phyloP scores from a whole-genome alignment of 345 rosid genomes.

The Adansonia digitata region DNA sequence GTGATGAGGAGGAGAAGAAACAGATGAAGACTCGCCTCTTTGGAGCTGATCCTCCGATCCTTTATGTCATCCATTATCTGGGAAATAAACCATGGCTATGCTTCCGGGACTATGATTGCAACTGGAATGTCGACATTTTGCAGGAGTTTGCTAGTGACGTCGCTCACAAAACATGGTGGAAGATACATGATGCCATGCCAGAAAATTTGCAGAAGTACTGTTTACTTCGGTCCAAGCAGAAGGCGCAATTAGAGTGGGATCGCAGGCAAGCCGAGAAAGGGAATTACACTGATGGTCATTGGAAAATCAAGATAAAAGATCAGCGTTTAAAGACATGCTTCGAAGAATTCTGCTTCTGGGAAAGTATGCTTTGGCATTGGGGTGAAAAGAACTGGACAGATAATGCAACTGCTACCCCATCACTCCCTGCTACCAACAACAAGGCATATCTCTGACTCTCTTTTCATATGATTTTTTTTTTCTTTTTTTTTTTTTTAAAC shows the following conservation, averaged over 20 bases:
- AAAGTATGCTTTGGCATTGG: slow-evolving; percentile 94
- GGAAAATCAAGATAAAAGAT: slow-evolving; percentile 75
- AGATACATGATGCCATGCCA: slow-evolving; percentile 81
- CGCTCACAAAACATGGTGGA: slow-evolving; percentile 86
- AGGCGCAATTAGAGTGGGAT: slow-evolving; percentile 88
- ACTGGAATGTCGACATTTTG: slow-evolving; percentile 80
- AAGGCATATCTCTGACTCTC: slow-evolving; percentile 22
- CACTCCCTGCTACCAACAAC: slow-evolving; percentile 20
- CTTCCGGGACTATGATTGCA: slow-evolving; percentile 89
- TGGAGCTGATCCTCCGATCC: slow-evolving; percentile 75
- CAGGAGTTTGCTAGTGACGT: slow-evolving; percentile 77
- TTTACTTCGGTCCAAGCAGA: slow-evolving; percentile 68
- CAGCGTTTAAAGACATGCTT: slow-evolving; percentile 59
- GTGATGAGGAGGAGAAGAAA: slow-evolving; percentile 71
- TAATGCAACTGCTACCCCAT: slow-evolving; percentile 39
- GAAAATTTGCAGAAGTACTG: slow-evolving; percentile 62
- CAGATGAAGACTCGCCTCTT: slow-evolving; percentile 59
- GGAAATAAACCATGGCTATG: slow-evolving; percentile 89
- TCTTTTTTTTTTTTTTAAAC: not conserved
- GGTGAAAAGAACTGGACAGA: slow-evolving; percentile 71
- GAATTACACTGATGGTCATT: slow-evolving; percentile 70
- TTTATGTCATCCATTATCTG: slow-evolving; percentile 79
- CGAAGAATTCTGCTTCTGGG: slow-evolving; percentile 75
- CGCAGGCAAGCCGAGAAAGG: slow-evolving; percentile 78
- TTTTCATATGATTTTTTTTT: slow-evolving; percentile 31